A percentile compares a stretch with the other conserved stretches of the same genome.
phyloP scores from a whole-genome alignment of 768 basidiomycete genomes.

The Agaricus sinodeliciosus region DNA sequence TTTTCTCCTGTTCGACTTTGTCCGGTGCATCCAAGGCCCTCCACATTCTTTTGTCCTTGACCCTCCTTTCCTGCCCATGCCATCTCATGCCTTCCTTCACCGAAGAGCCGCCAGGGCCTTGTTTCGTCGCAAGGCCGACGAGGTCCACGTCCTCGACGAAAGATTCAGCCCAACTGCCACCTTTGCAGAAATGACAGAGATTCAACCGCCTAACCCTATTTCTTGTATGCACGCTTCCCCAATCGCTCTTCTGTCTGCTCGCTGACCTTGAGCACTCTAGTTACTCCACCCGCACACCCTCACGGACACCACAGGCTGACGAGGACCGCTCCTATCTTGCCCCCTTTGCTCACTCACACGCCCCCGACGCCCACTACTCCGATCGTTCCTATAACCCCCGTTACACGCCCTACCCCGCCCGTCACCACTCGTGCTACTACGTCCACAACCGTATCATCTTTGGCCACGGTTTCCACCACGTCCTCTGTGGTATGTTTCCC shows the following conservation, averaged over 20 bases:
- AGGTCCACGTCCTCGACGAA: slow-evolving; percentile 4
- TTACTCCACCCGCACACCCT: neutral
- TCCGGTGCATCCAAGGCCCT: neutral
- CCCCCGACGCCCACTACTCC: neutral
- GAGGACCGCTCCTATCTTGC: neutral
- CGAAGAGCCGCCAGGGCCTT: slow-evolving; percentile 1
- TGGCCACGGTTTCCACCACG: neutral
- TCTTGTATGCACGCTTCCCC: neutral
- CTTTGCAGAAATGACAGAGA: slow-evolving; percentile 3
- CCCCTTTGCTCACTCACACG: neutral
- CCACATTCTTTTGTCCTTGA: slow-evolving; percentile 8
- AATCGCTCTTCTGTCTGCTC: neutral
- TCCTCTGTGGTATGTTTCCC: neutral
- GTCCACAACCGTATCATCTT: neutral
- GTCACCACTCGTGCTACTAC: neutral
- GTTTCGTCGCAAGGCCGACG: slow-evolving; percentile 1
- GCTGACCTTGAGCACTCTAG: neutral
- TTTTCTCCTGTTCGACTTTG: neutral
- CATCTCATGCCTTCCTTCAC: neutral
- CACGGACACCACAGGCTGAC: neutral
- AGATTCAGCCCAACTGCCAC: slow-evolving; percentile 9
- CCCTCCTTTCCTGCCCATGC: slow-evolving; percentile 7
- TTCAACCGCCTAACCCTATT: neutral
- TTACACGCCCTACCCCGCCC: neutral
- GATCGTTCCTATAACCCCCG: neutral